A percentile compares a stretch with the other conserved stretches of the same genome.
Conservation (phyloP, 345 rosid species). For the Gossypium turneri region DNA sequence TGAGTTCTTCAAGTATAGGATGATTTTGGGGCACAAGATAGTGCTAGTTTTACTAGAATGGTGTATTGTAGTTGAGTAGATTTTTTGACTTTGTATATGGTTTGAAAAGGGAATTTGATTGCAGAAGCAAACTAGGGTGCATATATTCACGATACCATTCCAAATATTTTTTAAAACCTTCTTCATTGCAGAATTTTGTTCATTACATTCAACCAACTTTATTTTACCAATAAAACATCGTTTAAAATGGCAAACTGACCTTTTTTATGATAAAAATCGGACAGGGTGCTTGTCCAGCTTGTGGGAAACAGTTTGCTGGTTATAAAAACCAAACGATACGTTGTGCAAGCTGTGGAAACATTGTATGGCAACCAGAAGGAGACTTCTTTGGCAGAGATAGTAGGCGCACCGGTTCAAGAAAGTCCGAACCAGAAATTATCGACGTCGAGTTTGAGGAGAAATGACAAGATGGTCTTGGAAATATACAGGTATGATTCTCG, state of each 20-base stretch:
- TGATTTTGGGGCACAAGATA: not conserved
- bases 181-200: not conserved
- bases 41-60: not conserved
- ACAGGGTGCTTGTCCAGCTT: conserved; percentile 91
- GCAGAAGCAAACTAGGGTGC: conserved; percentile 3
- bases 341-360: conserved; percentile 80
- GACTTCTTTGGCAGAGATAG: conserved; percentile 60
- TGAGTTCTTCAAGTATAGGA: not conserved
- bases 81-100: not conserved
- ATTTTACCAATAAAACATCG: not conserved
- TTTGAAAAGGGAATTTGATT: conserved; percentile 5
- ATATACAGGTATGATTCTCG: conserved; percentile 1
- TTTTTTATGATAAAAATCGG: not conserved
- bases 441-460: conserved; percentile 94
- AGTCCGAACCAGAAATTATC: conserved; percentile 59
- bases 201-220: not conserved
- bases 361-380: conserved; percentile 85
- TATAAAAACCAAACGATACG: conserved; percentile 73
- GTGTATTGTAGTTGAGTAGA: not conserved
- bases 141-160: not conserved
- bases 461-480: conserved; percentile 22
- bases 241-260: not conserved
- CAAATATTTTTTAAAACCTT: not conserved
- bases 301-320: conserved; percentile 83
- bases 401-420: conserved; percentile 27